phyloP scores from a whole-genome alignment of 2,329 filamentous ascomycete genomes.

The Chalaropsis thielavioides region DNA sequence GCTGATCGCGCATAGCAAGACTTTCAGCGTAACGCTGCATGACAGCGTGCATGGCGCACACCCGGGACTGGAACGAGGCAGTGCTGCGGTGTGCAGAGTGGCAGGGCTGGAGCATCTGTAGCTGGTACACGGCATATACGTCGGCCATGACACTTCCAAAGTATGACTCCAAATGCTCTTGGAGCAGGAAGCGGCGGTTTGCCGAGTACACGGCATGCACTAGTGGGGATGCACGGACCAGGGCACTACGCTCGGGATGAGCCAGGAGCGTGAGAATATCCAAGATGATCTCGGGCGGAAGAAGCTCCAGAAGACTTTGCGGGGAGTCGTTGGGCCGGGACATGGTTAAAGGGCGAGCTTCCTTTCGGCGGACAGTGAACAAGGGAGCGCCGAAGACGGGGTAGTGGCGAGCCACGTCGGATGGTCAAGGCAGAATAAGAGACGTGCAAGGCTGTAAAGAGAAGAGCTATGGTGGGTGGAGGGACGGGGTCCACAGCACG shows the following conservation, averaged over 20 bases:
- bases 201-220: conserved; percentile 9
- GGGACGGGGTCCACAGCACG: not conserved
- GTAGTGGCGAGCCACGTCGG: not conserved
- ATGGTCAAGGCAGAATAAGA: not conserved
- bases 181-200: conserved; percentile 13
- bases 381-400: not conserved
- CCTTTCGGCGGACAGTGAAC: not conserved
- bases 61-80: conserved; percentile 2
- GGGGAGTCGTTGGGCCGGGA: not conserved
- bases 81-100: not conserved
- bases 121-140: conserved; percentile 11
- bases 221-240: conserved; percentile 11
- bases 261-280: not conserved
- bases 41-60: conserved; percentile 1
- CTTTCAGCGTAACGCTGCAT: not conserved
- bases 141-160: conserved; percentile 14
- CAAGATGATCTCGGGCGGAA: conserved; percentile 15
- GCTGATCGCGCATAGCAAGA: not conserved
- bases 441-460: not conserved
- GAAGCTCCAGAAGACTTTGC: conserved; percentile 5
- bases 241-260: not conserved
- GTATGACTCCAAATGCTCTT: conserved; percentile 6
- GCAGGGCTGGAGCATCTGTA: conserved; percentile 14
- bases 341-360: not conserved
- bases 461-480: not conserved